Percentiles rank a stretch among this genome's conserved stretches.
Evolutionary conservation across 1,284 basidiomycete species (phyloP).

Genomic region (Cutaneotrichosporon mucoides): DNA sequence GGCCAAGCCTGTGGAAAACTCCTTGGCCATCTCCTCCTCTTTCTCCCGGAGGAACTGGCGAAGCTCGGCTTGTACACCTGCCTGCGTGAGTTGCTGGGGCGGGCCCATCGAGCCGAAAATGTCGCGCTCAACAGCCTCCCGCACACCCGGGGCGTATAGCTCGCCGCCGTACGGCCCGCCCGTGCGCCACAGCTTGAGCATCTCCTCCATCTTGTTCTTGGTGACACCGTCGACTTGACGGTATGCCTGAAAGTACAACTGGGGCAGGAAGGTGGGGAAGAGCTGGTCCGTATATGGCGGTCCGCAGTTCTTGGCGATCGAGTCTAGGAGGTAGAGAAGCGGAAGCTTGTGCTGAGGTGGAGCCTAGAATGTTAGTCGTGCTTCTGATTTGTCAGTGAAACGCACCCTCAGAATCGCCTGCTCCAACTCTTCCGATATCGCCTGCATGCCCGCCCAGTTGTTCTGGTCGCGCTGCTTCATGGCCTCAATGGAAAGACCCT

Average conservation of each 20-base stretch:
- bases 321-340: slow-evolving; percentile 90
- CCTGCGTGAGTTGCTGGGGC: slow-evolving; percentile 12
- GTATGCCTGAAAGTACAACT: slow-evolving; percentile 79
- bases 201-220: slow-evolving; percentile 90
- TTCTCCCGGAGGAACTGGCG: slow-evolving; percentile 28
- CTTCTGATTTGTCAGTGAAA: background rate
- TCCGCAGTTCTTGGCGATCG: slow-evolving; percentile 91
- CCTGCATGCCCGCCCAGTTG: slow-evolving; percentile 65
- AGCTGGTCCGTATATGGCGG: slow-evolving; percentile 82
- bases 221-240: slow-evolving; percentile 74
- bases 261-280: slow-evolving; percentile 63
- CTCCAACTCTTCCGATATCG: slow-evolving; percentile 84
- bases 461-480: slow-evolving; percentile 62
- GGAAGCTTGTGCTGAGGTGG: slow-evolving; percentile 88
- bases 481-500: slow-evolving; percentile 88
- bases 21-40: slow-evolving; percentile 34
- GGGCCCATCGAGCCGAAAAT: slow-evolving; percentile 33
- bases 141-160: slow-evolving; percentile 54
- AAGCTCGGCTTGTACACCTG: slow-evolving; percentile 26
- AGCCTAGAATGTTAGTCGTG: slow-evolving; percentile 55
- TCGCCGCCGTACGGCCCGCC: slow-evolving; percentile 73
- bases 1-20: slow-evolving; percentile 18
- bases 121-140: slow-evolving; percentile 37
- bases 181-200: slow-evolving; percentile 86
- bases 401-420: slow-evolving; percentile 67